Evolutionary conservation across 164 flowering plant species (phyloP), one percentile per base, ranked within the genome.

Genomic region (Litsea cubeba): DNA sequence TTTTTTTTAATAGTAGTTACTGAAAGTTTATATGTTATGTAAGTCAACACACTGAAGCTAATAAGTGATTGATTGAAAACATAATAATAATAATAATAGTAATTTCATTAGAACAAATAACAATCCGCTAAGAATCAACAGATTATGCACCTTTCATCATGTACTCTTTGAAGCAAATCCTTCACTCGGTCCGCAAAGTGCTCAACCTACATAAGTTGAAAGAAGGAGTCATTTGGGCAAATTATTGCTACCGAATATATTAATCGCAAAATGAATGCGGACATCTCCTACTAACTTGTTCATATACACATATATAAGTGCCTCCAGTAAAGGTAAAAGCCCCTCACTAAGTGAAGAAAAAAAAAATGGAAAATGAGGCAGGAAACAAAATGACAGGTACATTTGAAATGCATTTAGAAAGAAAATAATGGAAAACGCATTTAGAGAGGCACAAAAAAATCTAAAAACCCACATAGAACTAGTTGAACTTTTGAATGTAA

Each of bases 101-200:
- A 51, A 51, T 51, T 51, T 51, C 57, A 51, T 54, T 54, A 0
- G 20, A 20, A 18, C n/a, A 18, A 54, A 54, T 54, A 54, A 14
- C 60, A 54, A 54, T 17, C 60, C 0, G 46, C 46, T 40, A 54
- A 18, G 0, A 54, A 54, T 20, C 17, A 15, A 14, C 60, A 54
- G 20, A 54, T 3, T 3, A 69, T 20, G 23, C 23, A 89, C 97
- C 93, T 88, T 62, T 69, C 91, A 74, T 81, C 72, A 75, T 83
- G 81, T 70, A 93, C 76, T 69, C 54, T 79, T 50, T 81, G 60
- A 72, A 93, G 97, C 81, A 86, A 68, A 71, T 85, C 82, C 75
- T 81, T 86, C 65, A 90, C 95, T 72, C 66, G 81, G 80, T 95
- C 98, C 64, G 84, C 88, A 75, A 92, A 93, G 72, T 85, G 73